These are phyloP conservation scores for Suhomyces faveliae DNA, from an alignment of 805 yeast species.

Conservation along the genomic window DNA sequence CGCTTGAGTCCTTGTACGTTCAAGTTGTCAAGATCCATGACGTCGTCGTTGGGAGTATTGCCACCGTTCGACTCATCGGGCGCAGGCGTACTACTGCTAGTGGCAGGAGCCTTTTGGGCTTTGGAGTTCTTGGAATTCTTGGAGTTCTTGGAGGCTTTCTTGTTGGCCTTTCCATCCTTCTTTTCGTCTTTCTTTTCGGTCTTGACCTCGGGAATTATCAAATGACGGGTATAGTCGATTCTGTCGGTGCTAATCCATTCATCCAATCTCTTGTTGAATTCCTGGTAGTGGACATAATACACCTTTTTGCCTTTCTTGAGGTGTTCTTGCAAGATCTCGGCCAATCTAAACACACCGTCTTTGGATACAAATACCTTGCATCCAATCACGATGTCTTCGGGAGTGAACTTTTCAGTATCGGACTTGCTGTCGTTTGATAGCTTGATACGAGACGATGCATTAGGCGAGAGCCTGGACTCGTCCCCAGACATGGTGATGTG, in stretches of 20 bases:
- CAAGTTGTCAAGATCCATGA: slow-evolving; percentile 79
- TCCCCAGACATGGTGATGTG: slow-evolving; percentile 11
- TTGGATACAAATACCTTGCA: slow-evolving; percentile 80
- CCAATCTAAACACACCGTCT: slow-evolving; percentile 75
- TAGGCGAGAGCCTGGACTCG: slow-evolving; percentile 9
- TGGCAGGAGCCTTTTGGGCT: slow-evolving; percentile 12
- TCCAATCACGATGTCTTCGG: slow-evolving; percentile 63
- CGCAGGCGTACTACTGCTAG: slow-evolving; percentile 21
- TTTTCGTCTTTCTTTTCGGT: slow-evolving; percentile 46
- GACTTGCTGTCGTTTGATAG: slow-evolving; percentile 10
- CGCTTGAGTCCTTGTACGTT: slow-evolving; percentile 77
- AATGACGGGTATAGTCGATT: slow-evolving; percentile 67
- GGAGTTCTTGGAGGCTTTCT: slow-evolving; percentile 24
- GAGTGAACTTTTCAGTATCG: slow-evolving; percentile 18
- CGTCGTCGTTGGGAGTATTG: slow-evolving; percentile 49
- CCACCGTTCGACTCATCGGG: slow-evolving; percentile 23
- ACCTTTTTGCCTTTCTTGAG: slow-evolving; percentile 71
- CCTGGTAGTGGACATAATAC: slow-evolving; percentile 91
- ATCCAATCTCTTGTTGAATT: slow-evolving; percentile 92
- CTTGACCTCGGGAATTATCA: slow-evolving; percentile 67
- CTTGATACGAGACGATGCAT: slow-evolving; percentile 11
- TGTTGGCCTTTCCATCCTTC: slow-evolving; percentile 30
- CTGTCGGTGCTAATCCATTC: slow-evolving; percentile 84
- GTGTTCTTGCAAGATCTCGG: slow-evolving; percentile 81
- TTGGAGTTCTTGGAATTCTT: slow-evolving; percentile 17